Conservation (phyloP, 257 asterid genomes). For the Petunia axillaris region DNA sequence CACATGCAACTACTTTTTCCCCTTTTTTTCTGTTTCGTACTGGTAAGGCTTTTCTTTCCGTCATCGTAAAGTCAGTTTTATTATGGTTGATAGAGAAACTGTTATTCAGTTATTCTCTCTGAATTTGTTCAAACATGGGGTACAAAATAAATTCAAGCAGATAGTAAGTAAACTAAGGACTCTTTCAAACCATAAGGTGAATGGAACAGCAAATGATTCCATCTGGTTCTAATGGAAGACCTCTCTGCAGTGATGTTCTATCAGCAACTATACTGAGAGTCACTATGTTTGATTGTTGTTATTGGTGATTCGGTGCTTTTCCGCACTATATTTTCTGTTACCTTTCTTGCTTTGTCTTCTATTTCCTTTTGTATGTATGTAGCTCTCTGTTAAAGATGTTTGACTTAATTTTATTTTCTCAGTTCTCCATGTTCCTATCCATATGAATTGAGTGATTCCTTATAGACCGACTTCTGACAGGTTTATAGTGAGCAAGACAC, state of each 20-base stretch:
- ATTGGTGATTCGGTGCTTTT: too few species aligned
- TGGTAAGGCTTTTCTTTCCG: not conserved
- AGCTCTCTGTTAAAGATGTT: not conserved
- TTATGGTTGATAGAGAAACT: not conserved
- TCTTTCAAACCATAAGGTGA: not conserved
- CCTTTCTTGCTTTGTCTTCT: not conserved
- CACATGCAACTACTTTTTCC: not conserved
- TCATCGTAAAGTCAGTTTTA: not conserved
- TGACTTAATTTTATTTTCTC: not conserved
- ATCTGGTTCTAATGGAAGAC: not conserved
- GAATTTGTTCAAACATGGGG: not conserved
- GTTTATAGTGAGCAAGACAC: slow-evolving; percentile 59
- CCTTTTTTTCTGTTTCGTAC: not conserved
- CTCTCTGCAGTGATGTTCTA: not conserved
- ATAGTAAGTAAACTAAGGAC: not conserved
- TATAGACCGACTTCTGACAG: slow-evolving; percentile 44
- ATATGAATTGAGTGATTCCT: not conserved
- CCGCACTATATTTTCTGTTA: not conserved
- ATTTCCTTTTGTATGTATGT: not conserved
- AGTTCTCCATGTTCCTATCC: not conserved
- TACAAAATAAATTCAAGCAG: not conserved
- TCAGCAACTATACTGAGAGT: not conserved
- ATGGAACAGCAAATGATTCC: not conserved
- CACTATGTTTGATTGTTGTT: not conserved
- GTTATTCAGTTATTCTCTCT: not conserved